Evolutionary conservation across 2,329 filamentous ascomycete genomes (phyloP), one percentile per base, ranked within the genome.

Genomic region (Paecilomyces sp.): DNA sequence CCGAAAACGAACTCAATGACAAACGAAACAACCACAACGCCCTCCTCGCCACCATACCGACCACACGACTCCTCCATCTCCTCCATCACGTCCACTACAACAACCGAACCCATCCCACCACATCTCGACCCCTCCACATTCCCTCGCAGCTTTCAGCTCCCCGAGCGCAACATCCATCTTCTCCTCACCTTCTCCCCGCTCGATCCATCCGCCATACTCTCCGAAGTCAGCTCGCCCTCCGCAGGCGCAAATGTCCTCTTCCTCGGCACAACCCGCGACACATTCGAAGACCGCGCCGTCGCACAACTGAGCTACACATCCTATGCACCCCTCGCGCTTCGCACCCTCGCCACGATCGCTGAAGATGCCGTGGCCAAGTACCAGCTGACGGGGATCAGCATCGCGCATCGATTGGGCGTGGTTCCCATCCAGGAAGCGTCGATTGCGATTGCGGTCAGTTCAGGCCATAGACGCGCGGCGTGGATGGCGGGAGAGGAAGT

Each of bases 371-470:
- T 92, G 3, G 74, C 76, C 15, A 68, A 75, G 65, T 86, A 96
- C 71, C 76, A 74, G 0, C 82, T 96, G 18, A 83, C 84, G 41
- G 88, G 85, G 7, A 86, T 97, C 60, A 86, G 88, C 56, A 89
- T 97, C 73, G 81, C 89, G 13, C 94, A 97, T 76, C 85, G 93
- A 3, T 81, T 97, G 3, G 94, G 94, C 0, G 82, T 85, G 22
- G 93, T 97, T 15, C 90, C 91, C 2, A 88, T 97, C 58, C 89
- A 87, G n/a, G 91, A 97, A 75, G 92, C 97, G 77, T 96, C 91
- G 71, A 93, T 99, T 62, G 78, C 95, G 58, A 92, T 97, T 67
- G 90, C 91, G 1, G 89, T 97, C 3, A 92, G 90, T 52, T 83
- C 90, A 30, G 86, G 89, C 36, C 94, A 97, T 77, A 82, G 94